Evolutionary conservation across 192 early-diverging fungal species (phyloP), one percentile per base, ranked within the genome.

Genomic region (Podila epicladia): DNA sequence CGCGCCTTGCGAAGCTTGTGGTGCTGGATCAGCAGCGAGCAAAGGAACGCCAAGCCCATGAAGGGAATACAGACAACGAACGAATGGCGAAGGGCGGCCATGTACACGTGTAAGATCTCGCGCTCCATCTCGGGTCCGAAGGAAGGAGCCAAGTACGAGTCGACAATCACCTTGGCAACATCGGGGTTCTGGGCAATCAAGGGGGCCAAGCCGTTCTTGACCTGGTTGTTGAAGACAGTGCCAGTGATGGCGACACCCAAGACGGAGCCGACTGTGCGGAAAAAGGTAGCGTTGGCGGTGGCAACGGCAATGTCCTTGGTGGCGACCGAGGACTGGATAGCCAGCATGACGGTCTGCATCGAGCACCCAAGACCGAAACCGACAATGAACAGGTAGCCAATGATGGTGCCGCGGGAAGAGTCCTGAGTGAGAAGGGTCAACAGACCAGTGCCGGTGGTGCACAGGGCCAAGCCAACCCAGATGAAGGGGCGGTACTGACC

Each of bases 301-400:
- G 87, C 86, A 19, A 89, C 72, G 0, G 93, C 94, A 66, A 95
- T 87, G 62, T 93, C 86, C 58, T 75, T 72, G 41, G 82, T 64
- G 3, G 50, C 57, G 35, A 94, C 94, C n/a, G 89, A 72, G 7
- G 91, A 85, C 74, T 96, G 95, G 50, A 88, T 82, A 17, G 87
- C 87, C 5, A 96, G 80, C 31, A 90, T 82, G 13, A 88, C 84
- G 7, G 89, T 88, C 73, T 95, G 94, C 57, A 96, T 83, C 63
- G 89, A 86, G 12, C 82, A 59, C 51, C 97, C 96, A 24, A 92
- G 58, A 15, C 97, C 97, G 31, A 93, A 32, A 11, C 95, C 96
- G 45, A 87, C 29, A 63, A 95, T 65, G 9, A 96, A 65, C 59
- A 95, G 69, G 69, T 85, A 93, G 20, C 91, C 85, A 62, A 92